Conservation (phyloP, 2,329 filamentous ascomycete genomes). For the Pseudogymnoascus sp. region DNA sequence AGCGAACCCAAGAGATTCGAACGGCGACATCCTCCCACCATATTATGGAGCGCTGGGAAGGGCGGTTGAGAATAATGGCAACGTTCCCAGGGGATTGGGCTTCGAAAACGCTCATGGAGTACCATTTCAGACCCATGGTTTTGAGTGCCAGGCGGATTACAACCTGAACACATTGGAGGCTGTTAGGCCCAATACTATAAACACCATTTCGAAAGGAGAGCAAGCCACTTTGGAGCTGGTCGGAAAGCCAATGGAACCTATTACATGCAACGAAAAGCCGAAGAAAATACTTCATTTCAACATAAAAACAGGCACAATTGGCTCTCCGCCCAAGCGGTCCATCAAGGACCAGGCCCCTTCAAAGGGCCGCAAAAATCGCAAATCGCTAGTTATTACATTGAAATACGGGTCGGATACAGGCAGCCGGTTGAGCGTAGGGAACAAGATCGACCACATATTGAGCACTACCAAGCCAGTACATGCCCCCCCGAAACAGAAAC, state of each 20-base stretch:
- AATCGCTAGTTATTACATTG: constrained; percentile 46
- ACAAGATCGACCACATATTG: constrained; percentile 59
- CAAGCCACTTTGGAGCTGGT: neutral
- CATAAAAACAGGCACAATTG: constrained; percentile 54
- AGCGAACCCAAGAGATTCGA: constrained; percentile 10
- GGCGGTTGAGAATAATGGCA: neutral
- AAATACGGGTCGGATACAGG: constrained; percentile 50
- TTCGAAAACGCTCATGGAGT: neutral
- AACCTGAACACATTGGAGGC: neutral
- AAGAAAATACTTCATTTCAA: constrained; percentile 53
- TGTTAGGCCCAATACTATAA: neutral
- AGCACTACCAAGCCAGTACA: neutral
- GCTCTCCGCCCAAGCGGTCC: constrained; percentile 46
- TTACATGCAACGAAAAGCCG: constrained; percentile 30
- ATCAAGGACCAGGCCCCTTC: constrained; percentile 18
- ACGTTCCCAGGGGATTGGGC: neutral
- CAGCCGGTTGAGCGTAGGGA: constrained; percentile 45
- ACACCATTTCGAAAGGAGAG: neutral
- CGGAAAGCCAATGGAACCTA: neutral
- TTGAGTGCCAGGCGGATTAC: neutral
- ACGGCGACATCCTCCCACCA: no score
- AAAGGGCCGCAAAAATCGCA: constrained; percentile 35
- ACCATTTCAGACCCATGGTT: neutral
- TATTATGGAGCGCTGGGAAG: neutral
- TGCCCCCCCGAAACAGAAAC: constrained; percentile 18